phyloP scores from a whole-genome alignment of 192 early-diverging fungal genomes.

The Spizellomyces sp. region DNA sequence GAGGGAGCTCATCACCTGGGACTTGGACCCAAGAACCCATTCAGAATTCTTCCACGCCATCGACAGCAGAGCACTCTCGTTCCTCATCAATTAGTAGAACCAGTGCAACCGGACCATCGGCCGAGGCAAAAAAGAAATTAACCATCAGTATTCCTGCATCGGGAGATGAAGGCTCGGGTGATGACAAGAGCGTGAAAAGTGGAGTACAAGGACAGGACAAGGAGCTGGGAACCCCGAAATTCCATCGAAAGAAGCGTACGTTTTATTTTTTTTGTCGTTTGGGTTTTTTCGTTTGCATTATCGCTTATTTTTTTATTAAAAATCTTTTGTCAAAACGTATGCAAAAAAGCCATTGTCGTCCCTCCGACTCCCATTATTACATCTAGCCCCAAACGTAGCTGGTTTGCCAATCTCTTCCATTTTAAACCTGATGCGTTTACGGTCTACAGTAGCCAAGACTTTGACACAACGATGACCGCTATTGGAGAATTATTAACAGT shows the following conservation, averaged over 20 bases:
- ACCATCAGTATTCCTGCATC: slow-evolving; percentile 27
- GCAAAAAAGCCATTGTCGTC: background rate
- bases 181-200: background rate
- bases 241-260: slow-evolving; percentile 43
- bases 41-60: no score
- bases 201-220: background rate
- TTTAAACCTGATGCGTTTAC: slow-evolving; percentile 43
- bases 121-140: slow-evolving; percentile 27
- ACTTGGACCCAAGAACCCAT: no score
- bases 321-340: no score
- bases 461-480: slow-evolving; percentile 7
- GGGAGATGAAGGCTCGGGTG: slow-evolving; percentile 5
- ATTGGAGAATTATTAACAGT: background rate
- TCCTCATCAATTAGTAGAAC: slow-evolving; percentile 4
- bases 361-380: slow-evolving; percentile 44
- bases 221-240: slow-evolving; percentile 39
- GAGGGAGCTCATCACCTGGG: no score
- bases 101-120: background rate
- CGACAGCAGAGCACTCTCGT: background rate
- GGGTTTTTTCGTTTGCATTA: no score
- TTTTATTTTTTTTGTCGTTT: background rate
- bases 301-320: no score
- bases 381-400: slow-evolving; percentile 42
- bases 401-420: slow-evolving; percentile 52
- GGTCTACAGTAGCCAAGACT: background rate